A percentile compares a stretch with the other conserved stretches of the same genome.
Evolutionary conservation across 164 flowering plant genomes (phyloP).

Genomic region (Macadamia integrifolia): DNA sequence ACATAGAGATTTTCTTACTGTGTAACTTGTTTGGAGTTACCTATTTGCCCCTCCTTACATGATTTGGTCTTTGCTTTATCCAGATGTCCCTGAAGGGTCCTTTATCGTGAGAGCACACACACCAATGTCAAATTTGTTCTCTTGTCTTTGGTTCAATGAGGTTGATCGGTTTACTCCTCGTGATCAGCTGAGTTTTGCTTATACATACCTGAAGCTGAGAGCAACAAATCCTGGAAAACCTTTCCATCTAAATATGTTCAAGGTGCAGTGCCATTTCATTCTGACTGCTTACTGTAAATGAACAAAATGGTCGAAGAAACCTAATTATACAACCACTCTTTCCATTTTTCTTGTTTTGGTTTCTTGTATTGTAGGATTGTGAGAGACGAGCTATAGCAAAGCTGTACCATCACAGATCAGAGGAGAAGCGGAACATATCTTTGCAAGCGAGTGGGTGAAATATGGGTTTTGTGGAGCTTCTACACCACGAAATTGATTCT

Average conservation of each 20-base stretch:
- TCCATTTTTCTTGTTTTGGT: background rate
- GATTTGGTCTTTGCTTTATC: slow-evolving; percentile 11
- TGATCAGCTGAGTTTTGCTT: slow-evolving; percentile 96
- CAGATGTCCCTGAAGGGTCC: slow-evolving; percentile 99
- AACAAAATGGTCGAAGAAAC: background rate
- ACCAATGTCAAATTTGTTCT: slow-evolving; percentile 97
- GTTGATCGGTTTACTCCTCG: slow-evolving; percentile 96
- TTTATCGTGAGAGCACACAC: slow-evolving; percentile 94
- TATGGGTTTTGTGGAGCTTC: background rate
- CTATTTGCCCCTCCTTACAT: background rate
- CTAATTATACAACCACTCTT: background rate
- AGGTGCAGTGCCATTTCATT: slow-evolving; percentile 39
- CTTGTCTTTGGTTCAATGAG: slow-evolving; percentile 99
- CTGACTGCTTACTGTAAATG: background rate
- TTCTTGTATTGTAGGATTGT: slow-evolving; percentile 54
- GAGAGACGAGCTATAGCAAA: slow-evolving; percentile 78
- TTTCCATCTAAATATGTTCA: slow-evolving; percentile 89
- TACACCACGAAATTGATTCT: background rate
- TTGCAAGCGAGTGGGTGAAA: slow-evolving; percentile 25
- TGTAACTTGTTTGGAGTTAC: background rate
- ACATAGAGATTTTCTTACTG: background rate
- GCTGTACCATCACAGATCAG: slow-evolving; percentile 69
- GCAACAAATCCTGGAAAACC: slow-evolving; percentile 74
- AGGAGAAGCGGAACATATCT: slow-evolving; percentile 47
- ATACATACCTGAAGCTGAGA: slow-evolving; percentile 75